Evolutionary conservation across 805 yeast species (phyloP).

Genomic region (Yarrowia sp.): DNA sequence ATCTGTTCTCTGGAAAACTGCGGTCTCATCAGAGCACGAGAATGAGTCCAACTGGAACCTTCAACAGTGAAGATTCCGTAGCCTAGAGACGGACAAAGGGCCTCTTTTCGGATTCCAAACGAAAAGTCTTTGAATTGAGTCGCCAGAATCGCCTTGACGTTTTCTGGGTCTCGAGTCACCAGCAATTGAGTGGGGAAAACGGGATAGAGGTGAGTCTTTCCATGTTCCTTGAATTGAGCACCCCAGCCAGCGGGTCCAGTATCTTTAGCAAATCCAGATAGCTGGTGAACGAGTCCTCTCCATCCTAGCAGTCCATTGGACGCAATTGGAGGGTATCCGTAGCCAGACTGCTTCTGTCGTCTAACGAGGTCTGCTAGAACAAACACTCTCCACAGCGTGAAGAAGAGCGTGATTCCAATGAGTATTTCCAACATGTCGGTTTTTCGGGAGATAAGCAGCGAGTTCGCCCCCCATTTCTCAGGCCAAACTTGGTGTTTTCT

Average conservation of each 20-base stretch:
- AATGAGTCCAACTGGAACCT: conserved; percentile 40
- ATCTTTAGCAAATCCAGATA: background rate
- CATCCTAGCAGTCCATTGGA: conserved; percentile 4
- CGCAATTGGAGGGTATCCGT: background rate
- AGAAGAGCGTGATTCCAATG: background rate
- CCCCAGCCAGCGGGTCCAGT: background rate
- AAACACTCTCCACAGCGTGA: background rate
- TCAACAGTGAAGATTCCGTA: conserved; percentile 40
- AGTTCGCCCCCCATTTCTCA: background rate
- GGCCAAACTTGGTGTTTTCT: background rate
- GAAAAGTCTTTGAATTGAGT: conserved; percentile 36
- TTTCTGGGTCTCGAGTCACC: conserved; percentile 36
- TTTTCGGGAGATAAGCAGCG: background rate
- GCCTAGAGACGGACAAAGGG: conserved; percentile 36
- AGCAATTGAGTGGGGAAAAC: background rate
- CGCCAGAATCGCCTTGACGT: conserved; percentile 37
- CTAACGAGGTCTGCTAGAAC: background rate
- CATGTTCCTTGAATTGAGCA: background rate
- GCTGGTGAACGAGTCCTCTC: background rate
- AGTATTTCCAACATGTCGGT: background rate
- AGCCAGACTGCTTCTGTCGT: background rate
- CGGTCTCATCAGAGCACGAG: conserved; percentile 33
- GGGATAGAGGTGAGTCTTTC: background rate
- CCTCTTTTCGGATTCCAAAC: conserved; percentile 33
- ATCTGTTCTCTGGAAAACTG: conserved; percentile 1